Evolutionary conservation across 495 filamentous ascomycete genomes (phyloP).

Genomic region (Saxophila tyrrhenica): DNA sequence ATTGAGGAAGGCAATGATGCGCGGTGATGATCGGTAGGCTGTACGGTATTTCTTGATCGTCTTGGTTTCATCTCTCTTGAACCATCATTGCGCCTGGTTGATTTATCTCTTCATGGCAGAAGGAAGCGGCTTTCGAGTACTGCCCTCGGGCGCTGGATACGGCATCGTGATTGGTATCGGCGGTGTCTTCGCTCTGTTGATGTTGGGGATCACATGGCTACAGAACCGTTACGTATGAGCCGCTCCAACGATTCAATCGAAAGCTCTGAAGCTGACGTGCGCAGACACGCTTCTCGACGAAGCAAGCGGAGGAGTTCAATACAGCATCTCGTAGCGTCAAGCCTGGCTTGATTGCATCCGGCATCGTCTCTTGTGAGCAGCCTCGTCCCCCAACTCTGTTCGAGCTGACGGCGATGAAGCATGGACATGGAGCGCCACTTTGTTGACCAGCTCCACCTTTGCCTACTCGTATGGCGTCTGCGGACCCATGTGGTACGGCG

Average conservation of each 20-base stretch:
- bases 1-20: too few species aligned
- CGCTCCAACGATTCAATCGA: background rate
- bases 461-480: constrained; percentile 37
- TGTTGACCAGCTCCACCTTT: constrained; percentile 37
- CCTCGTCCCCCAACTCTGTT: background rate
- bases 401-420: constrained; percentile 4
- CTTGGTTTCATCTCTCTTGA: too few species aligned
- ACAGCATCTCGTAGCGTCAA: constrained; percentile 38
- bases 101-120: constrained; percentile 4
- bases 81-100: background rate
- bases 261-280: background rate
- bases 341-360: constrained; percentile 39
- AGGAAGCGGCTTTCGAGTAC: constrained; percentile 3
- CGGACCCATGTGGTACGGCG: constrained; percentile 74
- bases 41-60: too few species aligned
- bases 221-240: constrained; percentile 34
- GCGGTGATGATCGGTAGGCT: too few species aligned
- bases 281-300: constrained; percentile 34
- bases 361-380: constrained; percentile 30
- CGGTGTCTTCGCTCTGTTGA: constrained; percentile 35
- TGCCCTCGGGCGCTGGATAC: constrained; percentile 29
- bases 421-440: constrained; percentile 21
- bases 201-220: constrained; percentile 35
- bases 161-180: constrained; percentile 42
- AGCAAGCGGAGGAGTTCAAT: constrained; percentile 39